Base-by-base conservation (phyloP, 1,284 basidiomycete genomes). In the Leccinum fallax region DNA sequence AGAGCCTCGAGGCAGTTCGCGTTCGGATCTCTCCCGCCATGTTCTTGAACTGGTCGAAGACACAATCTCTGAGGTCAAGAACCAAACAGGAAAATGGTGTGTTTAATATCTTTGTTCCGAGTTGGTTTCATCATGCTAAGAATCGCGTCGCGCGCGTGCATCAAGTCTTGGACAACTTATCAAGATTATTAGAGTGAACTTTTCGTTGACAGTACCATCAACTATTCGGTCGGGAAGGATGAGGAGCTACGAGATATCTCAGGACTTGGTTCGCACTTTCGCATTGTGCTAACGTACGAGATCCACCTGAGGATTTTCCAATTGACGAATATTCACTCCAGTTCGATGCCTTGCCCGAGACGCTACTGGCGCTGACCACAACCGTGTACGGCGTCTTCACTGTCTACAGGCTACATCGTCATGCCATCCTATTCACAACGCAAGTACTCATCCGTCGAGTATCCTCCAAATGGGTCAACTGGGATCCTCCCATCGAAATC, bases 41-140 rank as follows among this genome's bases (percentile, higher is more conserved):
- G 30, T 32, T 32, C 30, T 32, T 32, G 30, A 32, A 32, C 30
- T 32, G 30, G 30, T 32, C 30, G 30, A 32, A 71, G 97, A 99
- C 79, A 90, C 89, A 77, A 98, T 97, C 70, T 94, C 94, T 16
- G 97, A 99, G 79, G 97, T 99, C 66, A 98, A 98, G 83, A 98
- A 98, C 74, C 92, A 95, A 73, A 94, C 95, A 2, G 96, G 97
- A 16, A 94, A 95, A 79, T 95, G 94, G 96, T 94, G 69, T 61
- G 84, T 68, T n/a, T 56, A 38, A 57, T 16, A 10, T 55, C 21
- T 48, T 2, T 34, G 13, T 34, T 51, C 53, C 1, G 16, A 7
- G n/a, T 57, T 56, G 16, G 26, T 16, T 58, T 57, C 53, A 43
- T 63, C 53, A 46, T 49, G 19, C 40, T 61, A 60, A 66, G 34